Evolutionary conservation across 2,329 filamentous ascomycete genomes (phyloP).

Genomic region (Phyllosticta citribraziliensis): DNA sequence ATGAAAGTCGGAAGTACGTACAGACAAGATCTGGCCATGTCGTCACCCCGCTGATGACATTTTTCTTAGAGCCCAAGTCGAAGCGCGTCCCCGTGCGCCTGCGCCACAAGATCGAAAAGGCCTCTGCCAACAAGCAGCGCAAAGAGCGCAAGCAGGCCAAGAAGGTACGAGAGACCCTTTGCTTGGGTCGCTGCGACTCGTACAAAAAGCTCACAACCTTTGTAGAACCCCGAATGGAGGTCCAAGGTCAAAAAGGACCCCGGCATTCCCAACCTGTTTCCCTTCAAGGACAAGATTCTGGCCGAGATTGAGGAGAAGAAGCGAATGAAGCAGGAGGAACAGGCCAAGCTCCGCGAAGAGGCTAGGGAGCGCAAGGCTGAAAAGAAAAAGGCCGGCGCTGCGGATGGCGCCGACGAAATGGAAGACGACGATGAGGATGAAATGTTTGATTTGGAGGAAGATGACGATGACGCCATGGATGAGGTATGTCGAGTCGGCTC

Average conservation of each 20-base stretch:
- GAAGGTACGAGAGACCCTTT: constrained; percentile 43
- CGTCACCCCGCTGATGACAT: constrained; percentile 1
- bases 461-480: constrained; percentile 48
- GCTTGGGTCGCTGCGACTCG: neutral
- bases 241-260: constrained; percentile 95
- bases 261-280: constrained; percentile 93
- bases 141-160: constrained; percentile 84
- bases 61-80: constrained; percentile 69
- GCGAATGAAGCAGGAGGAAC: constrained; percentile 68
- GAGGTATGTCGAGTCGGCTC: constrained; percentile 27
- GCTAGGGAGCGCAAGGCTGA: constrained; percentile 40
- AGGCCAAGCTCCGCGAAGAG: constrained; percentile 56
- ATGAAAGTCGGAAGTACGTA: constrained; percentile 36
- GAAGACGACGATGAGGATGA: constrained; percentile 35
- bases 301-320: constrained; percentile 89
- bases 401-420: constrained; percentile 41
- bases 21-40: neutral
- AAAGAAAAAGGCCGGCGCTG: constrained; percentile 28
- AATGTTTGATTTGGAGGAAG: constrained; percentile 39
- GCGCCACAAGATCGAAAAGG: constrained; percentile 93
- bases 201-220: constrained; percentile 15
- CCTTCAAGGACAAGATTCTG: constrained; percentile 92
- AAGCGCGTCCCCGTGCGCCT: constrained; percentile 86
- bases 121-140: constrained; percentile 77
- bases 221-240: constrained; percentile 83